Evolutionary conservation across 2,329 filamentous ascomycete genomes (phyloP), one percentile per base, ranked within the genome.

Genomic region (Stemphylium lycopersici): DNA sequence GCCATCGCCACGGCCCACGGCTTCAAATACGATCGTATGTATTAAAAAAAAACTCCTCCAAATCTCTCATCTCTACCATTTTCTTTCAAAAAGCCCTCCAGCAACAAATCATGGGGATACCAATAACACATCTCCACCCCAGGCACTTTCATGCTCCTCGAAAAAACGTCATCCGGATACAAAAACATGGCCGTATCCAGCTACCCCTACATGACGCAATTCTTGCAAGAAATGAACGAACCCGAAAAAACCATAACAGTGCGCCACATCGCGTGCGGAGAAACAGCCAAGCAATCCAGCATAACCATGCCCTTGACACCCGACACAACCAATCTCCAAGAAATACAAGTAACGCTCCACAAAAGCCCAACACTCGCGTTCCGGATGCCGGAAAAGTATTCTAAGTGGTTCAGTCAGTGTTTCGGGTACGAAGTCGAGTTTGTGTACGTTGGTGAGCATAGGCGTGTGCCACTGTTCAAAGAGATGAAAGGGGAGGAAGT

Each of bases 391-490:
- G 53, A 65, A 3, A 44, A 72, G 31, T 78, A 77, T 69, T 76
- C 67, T 60, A 63, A 69, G 26, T 81, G 78, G 78, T 77, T 82
- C 56, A 75, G 72, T 6, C 43, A 54, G 1, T 78, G 77, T 59
- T 79, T 81, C 52, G 78, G 77, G 33, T 79, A 74, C 62, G 56
- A 72, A 1, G 76, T 78, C 13, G 58, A 77, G 5, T 69, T 82
- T 13, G 74, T 74, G 15, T 79, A 80, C 47, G 67, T 82, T 1
- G 79, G 79, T 10, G 55, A 69, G 13, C 68, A 80, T 62, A 67
- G 67, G 6, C 75, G 79, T 2, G 54, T 69, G 38, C 76, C 80
- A 4, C 73, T 77, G 65, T 78, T 76, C 50, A 46, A 66, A 44
- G 64, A 72, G 49, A 62, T 71, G 20, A 58, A 53, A 7, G 15